phyloP scores from a whole-genome alignment of 805 yeast genomes.

The Brettanomyces anomalus region DNA sequence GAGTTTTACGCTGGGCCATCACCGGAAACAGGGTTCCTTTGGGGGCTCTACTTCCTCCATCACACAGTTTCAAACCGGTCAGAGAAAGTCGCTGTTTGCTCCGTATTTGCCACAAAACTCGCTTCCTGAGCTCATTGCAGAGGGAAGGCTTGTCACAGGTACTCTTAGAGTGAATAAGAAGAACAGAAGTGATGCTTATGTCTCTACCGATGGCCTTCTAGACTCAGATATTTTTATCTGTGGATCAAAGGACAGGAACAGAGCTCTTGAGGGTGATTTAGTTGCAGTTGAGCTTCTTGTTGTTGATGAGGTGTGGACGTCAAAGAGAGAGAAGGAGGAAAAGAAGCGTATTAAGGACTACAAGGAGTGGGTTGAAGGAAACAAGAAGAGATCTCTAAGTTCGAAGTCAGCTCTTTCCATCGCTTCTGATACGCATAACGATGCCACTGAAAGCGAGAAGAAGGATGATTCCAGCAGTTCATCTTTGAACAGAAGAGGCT shows the following conservation, averaged over 20 bases:
- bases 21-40: conserved; percentile 65
- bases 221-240: conserved; percentile 97
- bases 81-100: conserved; percentile 79
- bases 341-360: conserved; percentile 67
- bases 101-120: conserved; percentile 94
- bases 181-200: conserved; percentile 96
- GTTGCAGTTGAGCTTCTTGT: conserved; percentile 92
- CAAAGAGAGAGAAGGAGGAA: conserved; percentile 94
- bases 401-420: not conserved
- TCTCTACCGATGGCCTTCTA: conserved; percentile 89
- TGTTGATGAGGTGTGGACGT: conserved; percentile 97
- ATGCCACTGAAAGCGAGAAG: not conserved
- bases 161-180: conserved; percentile 89
- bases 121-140: conserved; percentile 79
- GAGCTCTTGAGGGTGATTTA: conserved; percentile 93
- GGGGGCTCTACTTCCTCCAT: conserved; percentile 54
- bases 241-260: conserved; percentile 95
- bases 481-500: conserved; percentile 57
- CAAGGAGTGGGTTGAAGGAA: conserved; percentile 92
- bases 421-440: not conserved
- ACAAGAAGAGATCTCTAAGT: conserved; percentile 30
- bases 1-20: conserved; percentile 60
- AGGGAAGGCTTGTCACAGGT: conserved; percentile 90
- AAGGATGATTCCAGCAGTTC: conserved; percentile 68
- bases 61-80: conserved; percentile 30